phyloP scores from a whole-genome alignment of 2,329 filamentous ascomycete genomes.

The Aciculosporium take region DNA sequence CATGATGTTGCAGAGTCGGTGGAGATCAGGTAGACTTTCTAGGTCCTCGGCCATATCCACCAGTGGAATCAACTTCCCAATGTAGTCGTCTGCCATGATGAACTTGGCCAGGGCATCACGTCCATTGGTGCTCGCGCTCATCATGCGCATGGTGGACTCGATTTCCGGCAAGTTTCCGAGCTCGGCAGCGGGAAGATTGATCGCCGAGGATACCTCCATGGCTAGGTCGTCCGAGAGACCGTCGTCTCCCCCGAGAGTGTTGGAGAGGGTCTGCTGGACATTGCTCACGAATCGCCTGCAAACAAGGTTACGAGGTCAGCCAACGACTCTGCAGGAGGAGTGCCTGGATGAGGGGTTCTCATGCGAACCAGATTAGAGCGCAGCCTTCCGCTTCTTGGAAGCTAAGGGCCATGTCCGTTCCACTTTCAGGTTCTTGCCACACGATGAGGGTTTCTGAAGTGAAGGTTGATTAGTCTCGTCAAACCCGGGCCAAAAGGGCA shows the following conservation, averaged over 20 bases:
- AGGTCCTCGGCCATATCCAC: constrained; percentile 84
- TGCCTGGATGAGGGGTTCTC: constrained; percentile 3
- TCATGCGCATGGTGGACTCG: constrained; percentile 67
- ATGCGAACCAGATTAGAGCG: constrained; percentile 66
- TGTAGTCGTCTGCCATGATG: constrained; percentile 74
- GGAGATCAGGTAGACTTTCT: constrained; percentile 73
- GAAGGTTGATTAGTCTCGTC: background rate
- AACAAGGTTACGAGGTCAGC: background rate
- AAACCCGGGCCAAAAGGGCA: background rate
- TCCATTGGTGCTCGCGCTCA: constrained; percentile 59
- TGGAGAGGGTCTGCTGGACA: constrained; percentile 60
- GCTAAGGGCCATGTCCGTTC: constrained; percentile 91
- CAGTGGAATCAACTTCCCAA: constrained; percentile 70
- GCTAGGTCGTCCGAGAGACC: constrained; percentile 73
- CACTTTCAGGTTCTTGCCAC: constrained; percentile 77
- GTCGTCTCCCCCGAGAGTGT: constrained; percentile 48
- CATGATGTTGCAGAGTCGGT: constrained; percentile 93
- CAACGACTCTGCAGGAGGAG: background rate
- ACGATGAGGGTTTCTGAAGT: constrained; percentile 82
- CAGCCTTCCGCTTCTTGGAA: constrained; percentile 97
- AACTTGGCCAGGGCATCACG: constrained; percentile 81
- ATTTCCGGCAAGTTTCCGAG: constrained; percentile 75
- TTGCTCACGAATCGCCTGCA: constrained; percentile 79
- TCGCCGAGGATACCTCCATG: constrained; percentile 55
- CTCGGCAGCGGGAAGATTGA: constrained; percentile 65